phyloP scores from a whole-genome alignment of 768 basidiomycete species.

The Boletus fagicola region DNA sequence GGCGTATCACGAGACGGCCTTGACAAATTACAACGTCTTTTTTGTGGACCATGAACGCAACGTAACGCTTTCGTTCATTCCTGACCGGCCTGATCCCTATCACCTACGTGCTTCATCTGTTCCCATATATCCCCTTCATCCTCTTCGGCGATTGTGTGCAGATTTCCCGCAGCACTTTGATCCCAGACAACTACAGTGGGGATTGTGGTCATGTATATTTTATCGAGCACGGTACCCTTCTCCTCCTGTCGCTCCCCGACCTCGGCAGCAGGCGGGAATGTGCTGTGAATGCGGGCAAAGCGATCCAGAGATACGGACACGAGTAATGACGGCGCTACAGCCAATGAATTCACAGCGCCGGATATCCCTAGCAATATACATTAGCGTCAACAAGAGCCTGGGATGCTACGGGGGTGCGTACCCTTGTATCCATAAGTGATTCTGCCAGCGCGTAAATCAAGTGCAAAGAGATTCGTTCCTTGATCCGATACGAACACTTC shows the following conservation, averaged over 20 bases:
- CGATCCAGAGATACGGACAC: constrained; percentile 68
- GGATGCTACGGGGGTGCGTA: constrained; percentile 19
- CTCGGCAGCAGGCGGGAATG: constrained; percentile 48
- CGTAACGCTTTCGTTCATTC: constrained; percentile 12
- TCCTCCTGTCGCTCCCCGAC: constrained; percentile 50
- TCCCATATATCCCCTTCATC: constrained; percentile 70
- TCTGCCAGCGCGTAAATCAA: constrained; percentile 69
- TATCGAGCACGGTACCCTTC: constrained; percentile 62
- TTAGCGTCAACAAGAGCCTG: not conserved
- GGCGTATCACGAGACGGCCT: not conserved
- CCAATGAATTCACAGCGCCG: constrained; percentile 65
- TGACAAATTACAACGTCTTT: not conserved
- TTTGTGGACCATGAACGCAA: not conserved
- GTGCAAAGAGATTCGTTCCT: constrained; percentile 57
- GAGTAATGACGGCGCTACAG: constrained; percentile 51
- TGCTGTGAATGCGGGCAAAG: constrained; percentile 67
- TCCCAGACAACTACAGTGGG: constrained; percentile 71
- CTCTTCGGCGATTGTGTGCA: constrained; percentile 16
- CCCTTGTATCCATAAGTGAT: constrained; percentile 69
- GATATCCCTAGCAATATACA: constrained; percentile 51
- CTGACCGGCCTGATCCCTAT: constrained; percentile 36
- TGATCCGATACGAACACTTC: constrained; percentile 70
- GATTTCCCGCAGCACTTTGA: constrained; percentile 28
- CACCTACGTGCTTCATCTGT: constrained; percentile 54
- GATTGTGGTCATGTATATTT: constrained; percentile 56